phyloP scores from a whole-genome alignment of 2,329 filamentous ascomycete species.

The Mollisiaceae sp. region DNA sequence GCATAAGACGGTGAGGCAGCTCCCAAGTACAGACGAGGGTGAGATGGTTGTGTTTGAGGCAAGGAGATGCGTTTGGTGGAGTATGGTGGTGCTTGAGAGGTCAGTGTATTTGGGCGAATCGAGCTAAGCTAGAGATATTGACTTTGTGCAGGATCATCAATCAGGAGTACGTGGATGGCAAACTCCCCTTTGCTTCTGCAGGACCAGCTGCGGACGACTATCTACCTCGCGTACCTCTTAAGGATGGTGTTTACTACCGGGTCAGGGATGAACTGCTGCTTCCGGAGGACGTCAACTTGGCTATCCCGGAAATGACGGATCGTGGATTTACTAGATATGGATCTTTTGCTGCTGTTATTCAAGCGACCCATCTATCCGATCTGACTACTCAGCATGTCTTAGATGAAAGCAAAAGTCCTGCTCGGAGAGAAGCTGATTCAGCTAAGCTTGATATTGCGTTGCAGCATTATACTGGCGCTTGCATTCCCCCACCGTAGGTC shows the following conservation, averaged over 20 bases:
- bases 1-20: constrained; percentile 15
- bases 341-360: constrained; percentile 24
- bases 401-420: constrained; percentile 6
- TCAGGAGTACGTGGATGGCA: constrained; percentile 18
- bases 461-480: constrained; percentile 24
- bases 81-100: constrained; percentile 29
- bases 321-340: constrained; percentile 22
- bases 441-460: constrained; percentile 22
- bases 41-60: constrained; percentile 14
- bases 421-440: constrained; percentile 14
- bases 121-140: not conserved
- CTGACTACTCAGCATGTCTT: constrained; percentile 24
- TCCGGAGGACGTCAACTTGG: constrained; percentile 19
- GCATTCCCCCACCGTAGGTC: constrained; percentile 27
- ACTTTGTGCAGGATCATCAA: constrained; percentile 22
- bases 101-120: constrained; percentile 10
- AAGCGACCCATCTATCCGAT: constrained; percentile 25
- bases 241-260: constrained; percentile 11
- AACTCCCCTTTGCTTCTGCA: constrained; percentile 26
- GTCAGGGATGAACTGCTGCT: constrained; percentile 26
- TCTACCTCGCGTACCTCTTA: constrained; percentile 18
- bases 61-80: constrained; percentile 31
- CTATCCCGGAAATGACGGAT: not conserved
- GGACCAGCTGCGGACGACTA: constrained; percentile 22
- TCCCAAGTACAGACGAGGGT: constrained; percentile 3